These are phyloP conservation scores for Eragrostis curvula DNA, from an alignment of 176 grass and related monocot genomes.

Conservation along the genomic window DNA sequence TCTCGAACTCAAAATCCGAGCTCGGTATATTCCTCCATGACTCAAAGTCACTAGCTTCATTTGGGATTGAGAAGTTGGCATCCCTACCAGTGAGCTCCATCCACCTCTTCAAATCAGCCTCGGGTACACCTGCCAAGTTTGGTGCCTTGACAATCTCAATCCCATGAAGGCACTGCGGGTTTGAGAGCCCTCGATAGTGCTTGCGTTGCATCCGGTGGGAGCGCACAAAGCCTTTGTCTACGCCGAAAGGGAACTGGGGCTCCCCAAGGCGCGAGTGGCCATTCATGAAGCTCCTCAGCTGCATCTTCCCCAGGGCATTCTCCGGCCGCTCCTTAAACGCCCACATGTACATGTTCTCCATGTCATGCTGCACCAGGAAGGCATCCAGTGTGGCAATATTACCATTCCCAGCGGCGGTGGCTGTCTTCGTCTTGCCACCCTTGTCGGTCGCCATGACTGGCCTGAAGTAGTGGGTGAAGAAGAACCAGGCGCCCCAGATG, in stretches of 20 bases:
- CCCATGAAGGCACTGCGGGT: slow-evolving; percentile 89
- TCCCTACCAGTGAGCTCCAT: slow-evolving; percentile 84
- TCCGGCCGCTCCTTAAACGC: slow-evolving; percentile 86
- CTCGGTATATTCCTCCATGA: slow-evolving; percentile 85
- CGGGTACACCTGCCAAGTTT: slow-evolving; percentile 62
- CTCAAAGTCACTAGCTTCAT: slow-evolving; percentile 76
- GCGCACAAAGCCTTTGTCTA: slow-evolving; percentile 82
- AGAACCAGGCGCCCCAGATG: slow-evolving; percentile 99
- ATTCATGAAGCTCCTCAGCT: slow-evolving; percentile 96
- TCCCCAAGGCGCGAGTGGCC: slow-evolving; percentile 91
- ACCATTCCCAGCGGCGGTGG: slow-evolving; percentile 45
- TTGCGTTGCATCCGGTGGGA: slow-evolving; percentile 97
- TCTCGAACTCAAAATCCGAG: slow-evolving; percentile 89
- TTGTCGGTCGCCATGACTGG: slow-evolving; percentile 67
- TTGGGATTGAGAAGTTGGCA: slow-evolving; percentile 66
- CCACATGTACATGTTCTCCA: slow-evolving; percentile 99
- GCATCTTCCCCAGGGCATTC: slow-evolving; percentile 98
- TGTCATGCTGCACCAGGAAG: slow-evolving; percentile 96
- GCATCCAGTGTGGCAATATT: slow-evolving; percentile 67
- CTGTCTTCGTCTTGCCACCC: slow-evolving; percentile 55
- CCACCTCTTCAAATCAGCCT: slow-evolving; percentile 85
- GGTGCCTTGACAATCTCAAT: slow-evolving; percentile 77
- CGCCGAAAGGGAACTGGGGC: slow-evolving; percentile 88
- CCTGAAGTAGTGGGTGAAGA: slow-evolving; percentile 99
- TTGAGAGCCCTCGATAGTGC: slow-evolving; percentile 89